phyloP scores from a whole-genome alignment of 441 rosid genomes.

The Mallotus japonicus region DNA sequence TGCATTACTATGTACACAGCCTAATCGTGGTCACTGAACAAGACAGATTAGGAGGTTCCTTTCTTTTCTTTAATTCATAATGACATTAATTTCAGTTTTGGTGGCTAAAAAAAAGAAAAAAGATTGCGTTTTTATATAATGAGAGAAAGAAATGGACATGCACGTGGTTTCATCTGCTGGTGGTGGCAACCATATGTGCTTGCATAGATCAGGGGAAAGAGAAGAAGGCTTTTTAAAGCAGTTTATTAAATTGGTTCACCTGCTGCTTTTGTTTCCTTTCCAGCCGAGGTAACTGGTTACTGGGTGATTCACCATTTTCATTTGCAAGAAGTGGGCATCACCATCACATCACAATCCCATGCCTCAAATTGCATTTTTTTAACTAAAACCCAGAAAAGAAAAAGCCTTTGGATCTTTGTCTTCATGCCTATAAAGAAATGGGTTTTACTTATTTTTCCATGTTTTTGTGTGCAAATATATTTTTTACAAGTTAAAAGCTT shows the following conservation, averaged over 20 bases:
- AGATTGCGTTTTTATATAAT: background rate
- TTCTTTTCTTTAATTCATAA: conserved; percentile 8
- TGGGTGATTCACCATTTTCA: conserved; percentile 18
- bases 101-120: background rate
- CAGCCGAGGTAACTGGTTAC: conserved; percentile 47
- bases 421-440: conserved; percentile 7
- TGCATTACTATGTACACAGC: conserved; percentile 25
- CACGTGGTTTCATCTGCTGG: conserved; percentile 70
- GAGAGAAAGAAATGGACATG: conserved; percentile 37
- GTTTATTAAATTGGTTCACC: conserved; percentile 43
- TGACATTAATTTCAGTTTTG: conserved; percentile 11
- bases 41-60: conserved; percentile 19
- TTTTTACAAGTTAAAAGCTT: background rate
- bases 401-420: conserved; percentile 27
- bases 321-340: conserved; percentile 3
- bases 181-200: conserved; percentile 32
- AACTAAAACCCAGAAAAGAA: conserved; percentile 34
- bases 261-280: conserved; percentile 51
- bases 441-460: conserved; percentile 4
- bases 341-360: conserved; percentile 6
- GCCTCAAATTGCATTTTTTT: conserved; percentile 26
- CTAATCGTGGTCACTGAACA: conserved; percentile 21
- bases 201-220: background rate
- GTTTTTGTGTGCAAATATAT: conserved; percentile 18
- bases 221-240: conserved; percentile 13